phyloP scores from a whole-genome alignment of 345 rosid genomes.

The Mercurialis annua region DNA sequence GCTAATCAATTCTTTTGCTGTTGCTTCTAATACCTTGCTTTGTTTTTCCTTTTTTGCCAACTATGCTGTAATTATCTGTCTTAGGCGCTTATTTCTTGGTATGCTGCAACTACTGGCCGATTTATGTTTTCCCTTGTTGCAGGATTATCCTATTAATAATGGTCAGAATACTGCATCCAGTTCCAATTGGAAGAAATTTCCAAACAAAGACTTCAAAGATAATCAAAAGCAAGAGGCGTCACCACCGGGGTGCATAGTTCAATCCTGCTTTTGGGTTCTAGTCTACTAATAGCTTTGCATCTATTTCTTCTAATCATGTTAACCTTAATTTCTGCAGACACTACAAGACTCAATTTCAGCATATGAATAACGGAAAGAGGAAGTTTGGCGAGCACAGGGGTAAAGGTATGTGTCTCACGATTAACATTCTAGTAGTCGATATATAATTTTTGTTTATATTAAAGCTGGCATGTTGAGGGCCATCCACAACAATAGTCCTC shows the following conservation, averaged over 20 bases:
- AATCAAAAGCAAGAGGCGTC: slow-evolving; percentile 33
- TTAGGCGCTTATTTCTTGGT: neutral
- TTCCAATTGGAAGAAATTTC: slow-evolving; percentile 36
- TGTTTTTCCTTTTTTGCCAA: neutral
- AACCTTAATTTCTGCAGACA: slow-evolving; percentile 38
- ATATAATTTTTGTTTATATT: too few species aligned
- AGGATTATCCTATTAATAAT: slow-evolving; percentile 37
- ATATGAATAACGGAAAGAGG: slow-evolving; percentile 41
- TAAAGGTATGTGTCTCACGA: slow-evolving; percentile 54
- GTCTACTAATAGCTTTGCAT: slow-evolving; percentile 7
- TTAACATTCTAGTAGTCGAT: too few species aligned
- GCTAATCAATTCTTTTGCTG: neutral
- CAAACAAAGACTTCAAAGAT: slow-evolving; percentile 32
- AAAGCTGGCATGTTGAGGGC: too few species aligned
- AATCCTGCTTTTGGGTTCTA: slow-evolving; percentile 13
- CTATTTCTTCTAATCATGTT: slow-evolving; percentile 15
- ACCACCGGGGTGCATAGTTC: slow-evolving; percentile 48
- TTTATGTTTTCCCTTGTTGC: slow-evolving; percentile 6
- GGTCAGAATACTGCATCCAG: slow-evolving; percentile 23
- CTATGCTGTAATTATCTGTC: neutral
- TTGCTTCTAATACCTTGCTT: neutral
- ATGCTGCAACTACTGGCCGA: neutral
- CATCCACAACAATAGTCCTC: too few species aligned
- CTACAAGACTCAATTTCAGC: slow-evolving; percentile 49
- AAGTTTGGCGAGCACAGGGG: slow-evolving; percentile 41